These are phyloP conservation scores for Pythium rishiriense DNA, from an alignment of 352 stramenopile genomes.

Conservation along the genomic window DNA sequence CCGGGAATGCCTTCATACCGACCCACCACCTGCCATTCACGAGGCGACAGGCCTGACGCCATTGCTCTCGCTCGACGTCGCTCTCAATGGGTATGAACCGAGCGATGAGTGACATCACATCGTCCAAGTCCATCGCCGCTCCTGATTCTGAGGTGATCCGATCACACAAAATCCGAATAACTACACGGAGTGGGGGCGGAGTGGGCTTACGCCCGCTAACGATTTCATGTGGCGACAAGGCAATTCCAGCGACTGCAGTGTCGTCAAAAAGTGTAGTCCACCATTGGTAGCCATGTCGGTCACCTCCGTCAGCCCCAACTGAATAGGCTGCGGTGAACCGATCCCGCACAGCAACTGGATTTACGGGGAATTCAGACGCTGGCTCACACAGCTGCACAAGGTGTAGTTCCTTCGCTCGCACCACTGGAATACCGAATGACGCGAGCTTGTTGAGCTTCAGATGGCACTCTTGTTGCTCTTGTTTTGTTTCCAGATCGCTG, in stretches of 20 bases:
- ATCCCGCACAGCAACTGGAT: conserved; percentile 15
- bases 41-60: conserved; percentile 39
- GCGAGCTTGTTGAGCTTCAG: neutral
- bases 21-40: conserved; percentile 56
- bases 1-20: conserved; percentile 40
- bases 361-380: conserved; percentile 9
- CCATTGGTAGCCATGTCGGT: conserved; percentile 19
- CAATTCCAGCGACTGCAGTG: conserved; percentile 1
- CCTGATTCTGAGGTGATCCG: neutral
- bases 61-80: conserved; percentile 1
- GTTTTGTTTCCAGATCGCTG: neutral
- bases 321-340: conserved; percentile 2
- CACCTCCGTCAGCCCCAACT: neutral
- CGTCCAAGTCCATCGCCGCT: conserved; percentile 6
- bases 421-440: conserved; percentile 10
- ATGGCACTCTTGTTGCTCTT: neutral
- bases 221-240: neutral
- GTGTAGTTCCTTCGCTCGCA: conserved; percentile 16
- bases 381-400: conserved; percentile 27
- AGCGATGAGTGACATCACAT: conserved; percentile 6
- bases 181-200: conserved; percentile 17
- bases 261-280: conserved; percentile 11
- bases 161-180: conserved; percentile 1
- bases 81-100: conserved; percentile 13
- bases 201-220: neutral